Evolutionary conservation across 805 yeast species (phyloP), one percentile per base, ranked within the genome.

Genomic region (Saccharomycopsis microspora): DNA sequence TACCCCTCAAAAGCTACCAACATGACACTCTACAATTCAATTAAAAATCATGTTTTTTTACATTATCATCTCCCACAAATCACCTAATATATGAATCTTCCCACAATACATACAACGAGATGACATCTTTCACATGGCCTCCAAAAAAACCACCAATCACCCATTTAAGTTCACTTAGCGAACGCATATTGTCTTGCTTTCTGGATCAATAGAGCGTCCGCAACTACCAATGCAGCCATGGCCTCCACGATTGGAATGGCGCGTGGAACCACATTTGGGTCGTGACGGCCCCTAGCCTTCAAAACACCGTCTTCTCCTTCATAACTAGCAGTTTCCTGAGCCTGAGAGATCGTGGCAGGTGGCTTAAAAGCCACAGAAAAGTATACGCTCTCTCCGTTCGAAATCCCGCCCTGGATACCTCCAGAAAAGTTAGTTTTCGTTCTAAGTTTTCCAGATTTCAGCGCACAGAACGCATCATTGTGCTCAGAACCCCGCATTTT

Each of bases 171-270:
- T 19, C 19, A 19, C 19, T 19, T 19, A 19, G 19, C 19, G 19
- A 19, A 19, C 28, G 78, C 71, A 45, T 69, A 74, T 56, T 83
- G 87, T 65, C 98, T 79, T 33, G 95, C 72, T 64, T 85, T 82
- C 68, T 90, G 98, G 42, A 89, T 74, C 68, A 93, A 67, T 49
- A 84, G 67, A 48, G 85, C 80, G 64, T 93, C 98, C 40, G 90
- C 90, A 54, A 90, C 66, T 1, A 87, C 96, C 55, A 93, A 72
- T n/a, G 97, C 93, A 43, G 97, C 78, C 97, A 93, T 90, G 39
- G 97, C 86, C 70, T 93, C 98, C 32, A 93, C 97, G 60, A 93
- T 93, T 45, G 98, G 97, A 52, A 93, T 87, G 38, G 98, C 98
- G 65, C 98, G 80, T 56, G 98, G 98, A 27, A 95, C 95, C 47